Base-by-base conservation (phyloP, 2,329 filamentous ascomycete genomes). In the Cadophora sp. region DNA sequence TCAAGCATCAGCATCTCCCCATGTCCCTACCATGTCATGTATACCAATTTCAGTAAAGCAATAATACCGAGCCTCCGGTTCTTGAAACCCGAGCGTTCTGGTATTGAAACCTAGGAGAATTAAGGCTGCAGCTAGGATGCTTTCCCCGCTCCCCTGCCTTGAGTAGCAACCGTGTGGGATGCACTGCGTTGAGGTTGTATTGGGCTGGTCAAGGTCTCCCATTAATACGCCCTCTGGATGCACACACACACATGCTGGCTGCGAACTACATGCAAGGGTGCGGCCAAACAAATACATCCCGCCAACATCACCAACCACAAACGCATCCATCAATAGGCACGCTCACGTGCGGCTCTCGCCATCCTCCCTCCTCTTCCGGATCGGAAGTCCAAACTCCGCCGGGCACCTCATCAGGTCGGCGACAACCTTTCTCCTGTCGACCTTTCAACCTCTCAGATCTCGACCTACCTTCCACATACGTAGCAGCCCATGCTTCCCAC, bases 61-160 rank as follows among this genome's bases (percentile, higher is more conserved):
- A 40, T 59, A 31, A 24, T 62, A 62, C 59, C 43, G 40, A 62
- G 34, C 5, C 59, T 62, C 26, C 40, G 43, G 27, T 29, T 31
- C 31, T 26, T 59, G 31, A 59, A 16, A 62, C 59, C 16, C 59
- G 50, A 16, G 59, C 40, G 34, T 48, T 24, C 27, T 22, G 43
- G 56, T 31, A 62, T 62, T 31, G 59, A 62, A 29, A 46, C 26
- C 37, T 48, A 50, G 40, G 59, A 48, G 59, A 62, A 62, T 62
- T 62, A 26, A 31, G 22, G 31, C 56, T 59, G 34, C 56, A 59
- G 56, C 31, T 9, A 27, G 56, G 34, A 24, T 22, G 31, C 11
- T n/a, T 43, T 43, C 34, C 56, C 56, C n/a, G 34, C 43, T 59
- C 56, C 56, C 56, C 34, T 59, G 56, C 56, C 22, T 59, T 59